Conservation (phyloP, 208 protist genomes). For the Porcisia hertigi region DNA sequence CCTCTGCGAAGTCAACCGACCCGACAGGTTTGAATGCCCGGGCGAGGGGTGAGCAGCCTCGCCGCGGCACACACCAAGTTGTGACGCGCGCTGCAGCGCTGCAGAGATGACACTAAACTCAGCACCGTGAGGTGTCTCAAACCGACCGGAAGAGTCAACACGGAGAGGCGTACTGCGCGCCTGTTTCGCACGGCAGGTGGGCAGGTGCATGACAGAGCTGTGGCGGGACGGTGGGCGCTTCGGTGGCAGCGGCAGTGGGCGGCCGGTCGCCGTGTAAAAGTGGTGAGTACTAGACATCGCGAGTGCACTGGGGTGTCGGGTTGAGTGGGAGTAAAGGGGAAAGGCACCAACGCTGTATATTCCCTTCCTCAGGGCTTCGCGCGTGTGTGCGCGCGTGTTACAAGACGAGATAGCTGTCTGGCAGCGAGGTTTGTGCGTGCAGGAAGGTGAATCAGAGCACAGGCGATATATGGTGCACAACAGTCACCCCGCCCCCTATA, state of each 20-base stretch:
- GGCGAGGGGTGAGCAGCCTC: neutral
- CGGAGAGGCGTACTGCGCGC: slow-evolving; percentile 9
- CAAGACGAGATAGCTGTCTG: neutral
- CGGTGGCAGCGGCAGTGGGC: slow-evolving; percentile 59
- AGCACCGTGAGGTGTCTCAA: slow-evolving; percentile 14
- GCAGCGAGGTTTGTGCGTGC: neutral
- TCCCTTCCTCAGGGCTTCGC: neutral
- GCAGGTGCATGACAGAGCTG: slow-evolving; percentile 54
- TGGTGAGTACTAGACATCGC: slow-evolving; percentile 51
- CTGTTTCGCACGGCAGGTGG: slow-evolving; percentile 51
- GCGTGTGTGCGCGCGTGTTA: neutral
- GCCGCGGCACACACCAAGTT: slow-evolving; percentile 26
- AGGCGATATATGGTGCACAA: neutral
- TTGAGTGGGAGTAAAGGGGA: neutral
- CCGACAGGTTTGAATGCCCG: neutral
- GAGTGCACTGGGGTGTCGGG: neutral
- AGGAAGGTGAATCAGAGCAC: neutral
- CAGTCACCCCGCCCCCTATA: neutral
- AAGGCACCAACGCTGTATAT: neutral
- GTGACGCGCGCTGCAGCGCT: slow-evolving; percentile 16
- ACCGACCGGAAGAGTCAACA: slow-evolving; percentile 11
- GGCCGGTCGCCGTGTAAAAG: slow-evolving; percentile 48
- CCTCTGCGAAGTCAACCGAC: neutral
- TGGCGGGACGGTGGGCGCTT: slow-evolving; percentile 47
- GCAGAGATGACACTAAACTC: slow-evolving; percentile 14